Base-by-base conservation (phyloP, 208 protist species). In the Leishmania martiniquensis region DNA sequence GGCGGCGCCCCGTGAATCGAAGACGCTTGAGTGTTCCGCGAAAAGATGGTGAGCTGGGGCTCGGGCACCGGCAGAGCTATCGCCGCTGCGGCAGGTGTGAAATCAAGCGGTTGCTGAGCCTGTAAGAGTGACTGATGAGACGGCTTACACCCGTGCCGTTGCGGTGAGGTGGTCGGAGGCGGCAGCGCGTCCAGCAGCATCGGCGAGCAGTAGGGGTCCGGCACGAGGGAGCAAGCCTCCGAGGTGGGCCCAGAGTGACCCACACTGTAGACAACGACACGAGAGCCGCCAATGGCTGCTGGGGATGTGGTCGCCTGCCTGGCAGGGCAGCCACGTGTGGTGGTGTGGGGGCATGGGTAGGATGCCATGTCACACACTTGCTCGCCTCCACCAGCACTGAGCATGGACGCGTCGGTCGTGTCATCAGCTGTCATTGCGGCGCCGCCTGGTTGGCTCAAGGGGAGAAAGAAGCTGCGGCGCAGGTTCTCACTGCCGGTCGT, bases 391-490 rank as follows among this genome's bases (percentile, higher is more conserved):
- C 34, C 44, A 54, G 44, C 25, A 25, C 42, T 71, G 44, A n/a
- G n/a, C 20, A 37, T 6, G 10, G 37, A 52, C 10, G 66, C 17
- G 22, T 34, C 66, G 2, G 25, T 44, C 32, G 44, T 13, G 29
- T 47, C 32, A 10, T 20, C 44, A 47, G 47, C 44, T 39, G 68
- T 29, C 0, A 37, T 47, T 45, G 68, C 68, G 39, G 45, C 47
- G 44, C 25, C 45, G 17, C 47, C 29, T 22, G 68, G 17, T 15
- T 44, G n/a, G 12, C 10, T 57, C 1, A 60, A 32, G 7, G 85
- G 85, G 34, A 87, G 85, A 57, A 85, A 85, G 54, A 87, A 87
- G 69, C 84, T 85, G 29, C 84, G 79, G 10, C 47, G 76, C 22
- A 87, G 62, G 66, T 80, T 86, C 52, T 84, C 80, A 54, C 69